Percentiles rank a stretch among this genome's conserved stretches.
Evolutionary conservation across 768 basidiomycete genomes (phyloP).

Genomic region (Neoboletus subvelutipes): DNA sequence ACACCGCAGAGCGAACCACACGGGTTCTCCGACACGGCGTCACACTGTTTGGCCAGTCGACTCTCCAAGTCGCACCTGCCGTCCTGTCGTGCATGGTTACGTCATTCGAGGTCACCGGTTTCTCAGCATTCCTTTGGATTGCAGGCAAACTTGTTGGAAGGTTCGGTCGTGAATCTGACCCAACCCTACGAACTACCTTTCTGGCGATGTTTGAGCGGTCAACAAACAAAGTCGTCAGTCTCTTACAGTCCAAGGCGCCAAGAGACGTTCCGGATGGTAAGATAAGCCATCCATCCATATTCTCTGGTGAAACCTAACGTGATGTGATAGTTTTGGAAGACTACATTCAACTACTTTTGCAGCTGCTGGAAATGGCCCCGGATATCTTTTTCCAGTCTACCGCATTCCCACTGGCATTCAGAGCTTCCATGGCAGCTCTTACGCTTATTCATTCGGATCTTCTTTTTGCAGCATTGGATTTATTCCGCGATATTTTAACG

Average conservation of each 20-base stretch:
- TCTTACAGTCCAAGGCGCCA: conserved; percentile 68
- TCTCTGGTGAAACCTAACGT: conserved; percentile 2
- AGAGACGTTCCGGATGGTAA: conserved; percentile 85
- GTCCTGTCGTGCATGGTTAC: conserved; percentile 73
- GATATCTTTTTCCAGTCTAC: conserved; percentile 78
- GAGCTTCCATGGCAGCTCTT: conserved; percentile 72
- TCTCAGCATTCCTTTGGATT: conserved; percentile 92
- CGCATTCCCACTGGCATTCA: conserved; percentile 75
- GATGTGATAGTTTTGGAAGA: conserved; percentile 83
- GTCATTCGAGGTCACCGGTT: conserved; percentile 77
- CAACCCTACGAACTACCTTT: conserved; percentile 55
- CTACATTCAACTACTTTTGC: conserved; percentile 78
- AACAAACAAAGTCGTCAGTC: conserved; percentile 64
- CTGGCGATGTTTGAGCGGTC: conserved; percentile 69
- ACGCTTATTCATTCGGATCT: conserved; percentile 82
- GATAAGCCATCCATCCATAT: conserved; percentile 26
- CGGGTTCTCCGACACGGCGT: conserved; percentile 84
- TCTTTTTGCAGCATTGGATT: conserved; percentile 77
- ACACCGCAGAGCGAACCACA: conserved; percentile 79
- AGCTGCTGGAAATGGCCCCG: conserved; percentile 65
- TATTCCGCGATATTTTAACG: conserved; percentile 71
- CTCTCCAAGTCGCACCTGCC: conserved; percentile 65
- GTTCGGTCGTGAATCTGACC: conserved; percentile 68
- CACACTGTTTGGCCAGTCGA: conserved; percentile 70
- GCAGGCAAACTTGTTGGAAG: conserved; percentile 79